Percentiles rank a stretch among this genome's conserved stretches.
Conservation (phyloP, 2,329 filamentous ascomycete species). For the Raffaelea ambrosiae region DNA sequence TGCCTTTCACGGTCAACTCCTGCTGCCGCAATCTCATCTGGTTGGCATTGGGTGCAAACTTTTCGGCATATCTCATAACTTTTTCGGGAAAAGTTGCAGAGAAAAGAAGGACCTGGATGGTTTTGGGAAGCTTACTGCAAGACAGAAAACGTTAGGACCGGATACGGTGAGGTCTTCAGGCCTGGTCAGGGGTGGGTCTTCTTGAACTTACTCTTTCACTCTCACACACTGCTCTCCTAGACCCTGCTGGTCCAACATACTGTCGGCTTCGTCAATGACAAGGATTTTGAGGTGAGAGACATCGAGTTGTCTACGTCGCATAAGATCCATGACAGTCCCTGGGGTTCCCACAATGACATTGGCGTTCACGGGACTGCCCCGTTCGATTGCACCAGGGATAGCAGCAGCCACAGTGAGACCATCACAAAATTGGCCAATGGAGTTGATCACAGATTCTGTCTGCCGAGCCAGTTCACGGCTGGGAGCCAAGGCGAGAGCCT, state of each 20-base stretch:
- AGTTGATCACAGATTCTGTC: constrained; percentile 75
- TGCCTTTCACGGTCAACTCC: constrained; percentile 91
- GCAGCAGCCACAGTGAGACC: constrained; percentile 71
- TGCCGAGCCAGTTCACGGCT: constrained; percentile 92
- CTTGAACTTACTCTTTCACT: constrained; percentile 66
- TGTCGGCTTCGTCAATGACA: constrained; percentile 94
- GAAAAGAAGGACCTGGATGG: constrained; percentile 85
- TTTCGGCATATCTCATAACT: constrained; percentile 73
- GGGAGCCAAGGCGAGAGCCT: constrained; percentile 83
- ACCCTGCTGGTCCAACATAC: constrained; percentile 95
- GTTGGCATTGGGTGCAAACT: constrained; percentile 80
- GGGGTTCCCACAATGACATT: constrained; percentile 89
- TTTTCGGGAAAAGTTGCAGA: constrained; percentile 87
- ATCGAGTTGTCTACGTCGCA: constrained; percentile 69
- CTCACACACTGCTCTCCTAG: constrained; percentile 90
- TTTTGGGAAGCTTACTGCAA: constrained; percentile 62
- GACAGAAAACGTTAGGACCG: not conserved
- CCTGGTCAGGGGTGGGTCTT: not conserved
- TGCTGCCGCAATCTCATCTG: constrained; percentile 80
- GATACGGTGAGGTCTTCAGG: not conserved
- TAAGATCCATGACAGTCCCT: constrained; percentile 82
- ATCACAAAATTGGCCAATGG: constrained; percentile 77
- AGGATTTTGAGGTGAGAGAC: constrained; percentile 65
- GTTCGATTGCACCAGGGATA: constrained; percentile 67
- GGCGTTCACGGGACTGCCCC: constrained; percentile 60